Percentiles rank a stretch among this genome's conserved stretches.
phyloP scores from a whole-genome alignment of 2,329 filamentous ascomycete genomes.

The Botryosphaeria dothidea region DNA sequence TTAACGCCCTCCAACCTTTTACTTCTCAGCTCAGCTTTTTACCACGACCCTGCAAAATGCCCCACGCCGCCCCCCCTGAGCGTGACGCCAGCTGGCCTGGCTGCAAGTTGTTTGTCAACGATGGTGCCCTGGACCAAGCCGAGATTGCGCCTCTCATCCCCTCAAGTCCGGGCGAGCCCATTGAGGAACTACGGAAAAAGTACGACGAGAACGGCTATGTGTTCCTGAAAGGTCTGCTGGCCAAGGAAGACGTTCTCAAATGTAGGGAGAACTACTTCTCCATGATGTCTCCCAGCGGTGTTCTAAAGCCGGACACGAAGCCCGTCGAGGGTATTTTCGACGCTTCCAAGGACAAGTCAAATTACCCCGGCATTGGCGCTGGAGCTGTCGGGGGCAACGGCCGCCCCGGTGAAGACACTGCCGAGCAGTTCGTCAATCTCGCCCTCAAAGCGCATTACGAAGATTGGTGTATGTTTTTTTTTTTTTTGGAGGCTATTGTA shows the following conservation, averaged over 20 bases:
- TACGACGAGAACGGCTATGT: conserved; percentile 56
- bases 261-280: conserved; percentile 56
- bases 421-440: conserved; percentile 49
- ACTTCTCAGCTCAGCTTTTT: too few relatives aligned
- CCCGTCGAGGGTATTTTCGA: conserved; percentile 59
- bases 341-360: conserved; percentile 38
- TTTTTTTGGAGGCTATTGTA: too few relatives aligned
- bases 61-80: conserved; percentile 33
- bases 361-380: conserved; percentile 57
- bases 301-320: conserved; percentile 55
- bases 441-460: conserved; percentile 55
- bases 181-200: conserved; percentile 50
- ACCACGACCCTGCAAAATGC: conserved; percentile 28
- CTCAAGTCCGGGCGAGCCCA: conserved; percentile 46
- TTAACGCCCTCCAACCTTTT: background rate
- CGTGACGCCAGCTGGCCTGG: conserved; percentile 28
- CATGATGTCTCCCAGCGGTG: conserved; percentile 55
- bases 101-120: conserved; percentile 44
- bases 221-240: conserved; percentile 57
- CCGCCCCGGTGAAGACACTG: conserved; percentile 44
- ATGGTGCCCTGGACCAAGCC: conserved; percentile 47
- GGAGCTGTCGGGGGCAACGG: conserved; percentile 42
- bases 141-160: conserved; percentile 46
- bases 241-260: conserved; percentile 53
- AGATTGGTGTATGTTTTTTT: conserved; percentile 29